Conservation (phyloP, 2,329 filamentous ascomycete genomes). For the Monilinia polystroma region DNA sequence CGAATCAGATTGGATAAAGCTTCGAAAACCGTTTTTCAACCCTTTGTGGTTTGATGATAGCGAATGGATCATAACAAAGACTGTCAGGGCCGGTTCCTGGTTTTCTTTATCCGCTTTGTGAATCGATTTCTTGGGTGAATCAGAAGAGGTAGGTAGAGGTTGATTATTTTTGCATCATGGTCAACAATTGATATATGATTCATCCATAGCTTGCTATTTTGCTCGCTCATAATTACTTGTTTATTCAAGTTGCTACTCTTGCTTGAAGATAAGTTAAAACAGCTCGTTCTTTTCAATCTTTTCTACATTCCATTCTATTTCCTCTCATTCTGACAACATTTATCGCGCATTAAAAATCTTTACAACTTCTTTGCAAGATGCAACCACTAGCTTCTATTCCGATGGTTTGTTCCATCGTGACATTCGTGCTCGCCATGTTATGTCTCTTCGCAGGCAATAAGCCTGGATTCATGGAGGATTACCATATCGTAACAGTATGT, state of each 20-base stretch:
- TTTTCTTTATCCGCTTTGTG: background rate
- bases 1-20: background rate
- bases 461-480: constrained; percentile 54
- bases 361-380: constrained; percentile 41
- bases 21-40: constrained; percentile 1
- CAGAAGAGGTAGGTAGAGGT: background rate
- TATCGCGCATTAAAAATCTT: background rate
- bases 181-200: background rate
- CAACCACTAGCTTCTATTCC: constrained; percentile 51
- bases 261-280: background rate
- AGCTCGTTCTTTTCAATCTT: background rate
- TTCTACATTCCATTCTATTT: background rate
- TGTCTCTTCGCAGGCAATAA: constrained; percentile 62
- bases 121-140: constrained; percentile 3
- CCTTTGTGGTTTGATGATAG: background rate
- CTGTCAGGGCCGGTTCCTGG: constrained; percentile 5
- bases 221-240: background rate
- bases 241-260: constrained; percentile 3
- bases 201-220: background rate
- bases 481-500: constrained; percentile 55
- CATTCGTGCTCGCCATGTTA: constrained; percentile 58
- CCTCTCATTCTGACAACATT: background rate
- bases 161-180: background rate
- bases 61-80: constrained; percentile 4
- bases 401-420: constrained; percentile 49